These are phyloP conservation scores for Angomonas ambiguus DNA, from an alignment of 208 protist species.

Conservation along the genomic window DNA sequence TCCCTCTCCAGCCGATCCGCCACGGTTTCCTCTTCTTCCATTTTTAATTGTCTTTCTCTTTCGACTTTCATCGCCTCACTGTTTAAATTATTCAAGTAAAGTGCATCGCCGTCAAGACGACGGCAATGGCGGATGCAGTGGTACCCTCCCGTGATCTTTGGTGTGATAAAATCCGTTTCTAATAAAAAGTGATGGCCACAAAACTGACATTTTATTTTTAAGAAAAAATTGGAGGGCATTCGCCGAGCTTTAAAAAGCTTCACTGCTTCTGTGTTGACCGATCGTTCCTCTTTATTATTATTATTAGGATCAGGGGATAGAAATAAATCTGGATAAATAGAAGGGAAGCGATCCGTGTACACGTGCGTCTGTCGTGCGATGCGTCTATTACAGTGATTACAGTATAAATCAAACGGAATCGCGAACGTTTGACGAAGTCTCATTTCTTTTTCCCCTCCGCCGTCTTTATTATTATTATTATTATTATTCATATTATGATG, in stretches of 20 bases:
- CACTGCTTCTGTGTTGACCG: no score
- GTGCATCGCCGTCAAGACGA: background rate
- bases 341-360: constrained; percentile 56
- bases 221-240: background rate
- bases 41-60: background rate
- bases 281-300: no score
- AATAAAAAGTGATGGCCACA: background rate
- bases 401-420: constrained; percentile 79
- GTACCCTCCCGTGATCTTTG: background rate
- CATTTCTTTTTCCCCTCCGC: background rate
- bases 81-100: background rate
- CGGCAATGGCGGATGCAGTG: background rate
- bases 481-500: no score
- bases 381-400: constrained; percentile 55
- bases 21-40: background rate
- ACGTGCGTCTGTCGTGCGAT: constrained; percentile 79
- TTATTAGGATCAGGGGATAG: background rate
- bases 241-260: no score
- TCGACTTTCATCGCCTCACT: background rate
- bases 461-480: no score
- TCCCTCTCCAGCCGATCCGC: background rate
- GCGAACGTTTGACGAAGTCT: constrained; percentile 65
- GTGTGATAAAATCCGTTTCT: background rate
- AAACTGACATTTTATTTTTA: background rate
- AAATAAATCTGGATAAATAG: background rate